Evolutionary conservation across 1,284 basidiomycete genomes (phyloP), one percentile per base, ranked within the genome.

Genomic region (Chondrostereum purpureum): DNA sequence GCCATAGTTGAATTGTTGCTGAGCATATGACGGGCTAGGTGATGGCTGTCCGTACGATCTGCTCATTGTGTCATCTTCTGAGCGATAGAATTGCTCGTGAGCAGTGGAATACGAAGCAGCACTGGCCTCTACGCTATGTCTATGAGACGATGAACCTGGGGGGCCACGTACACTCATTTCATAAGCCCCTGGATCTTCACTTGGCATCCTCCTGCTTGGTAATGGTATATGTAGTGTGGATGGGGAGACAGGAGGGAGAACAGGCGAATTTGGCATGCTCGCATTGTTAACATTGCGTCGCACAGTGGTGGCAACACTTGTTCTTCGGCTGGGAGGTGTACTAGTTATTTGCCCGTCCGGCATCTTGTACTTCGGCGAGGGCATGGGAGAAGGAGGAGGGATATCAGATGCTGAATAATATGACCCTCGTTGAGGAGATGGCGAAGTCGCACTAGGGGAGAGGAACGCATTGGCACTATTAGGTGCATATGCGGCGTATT

Each of bases 321-420:
- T 57, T 45, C 64, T 56, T 24, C 66, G 59, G 57, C 67, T 68
- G 24, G 68, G 65, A 16, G 69, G 69, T 27, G 64, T 67, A 39
- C 50, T 66, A 13, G 69, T 72, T 5, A 72, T 53, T 46, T 75
- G 70, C 5, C 72, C 74, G 22, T 61, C 57, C 13, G 73, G 49
- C 49, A 67, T 70, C 46, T 60, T 64, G 56, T 77, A 79, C 44
- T 68, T 62, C 13, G 78, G 66, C 18, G 69, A 68, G 1, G 79
- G 77, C 35, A 77, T 55, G 0, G 83, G 81, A 4, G 82, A 82
- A 8, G 79, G 69, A 8, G 68, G 54, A 2, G 83, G 80, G 22
- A 87, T 69, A 40, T 83, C 80, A 5, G 73, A 83, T 8, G 68
- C 75, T 18, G 85, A 84, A 57, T 88, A 86, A 57, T 85, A 86